Conservation (phyloP, 2,329 filamentous ascomycete species). For the Colletotrichum orbiculare region DNA sequence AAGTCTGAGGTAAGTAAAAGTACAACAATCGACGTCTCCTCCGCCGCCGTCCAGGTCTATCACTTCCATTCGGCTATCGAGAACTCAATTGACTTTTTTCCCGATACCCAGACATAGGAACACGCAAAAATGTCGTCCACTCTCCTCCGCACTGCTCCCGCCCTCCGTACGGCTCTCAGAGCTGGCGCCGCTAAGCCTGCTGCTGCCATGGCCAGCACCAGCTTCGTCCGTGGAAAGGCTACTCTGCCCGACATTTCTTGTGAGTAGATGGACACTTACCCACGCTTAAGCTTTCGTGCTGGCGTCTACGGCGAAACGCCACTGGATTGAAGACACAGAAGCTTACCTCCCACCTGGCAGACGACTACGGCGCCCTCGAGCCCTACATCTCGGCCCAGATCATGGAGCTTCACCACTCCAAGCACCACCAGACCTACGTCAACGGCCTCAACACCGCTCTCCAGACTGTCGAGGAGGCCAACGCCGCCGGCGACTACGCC, state of each 20-base stretch:
- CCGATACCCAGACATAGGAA: slow-evolving; percentile 27
- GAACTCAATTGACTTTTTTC: neutral
- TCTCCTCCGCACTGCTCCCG: slow-evolving; percentile 77
- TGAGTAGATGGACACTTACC: slow-evolving; percentile 45
- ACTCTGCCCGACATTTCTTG: slow-evolving; percentile 88
- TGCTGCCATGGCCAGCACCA: slow-evolving; percentile 76
- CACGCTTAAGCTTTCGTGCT: neutral
- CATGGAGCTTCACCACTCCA: slow-evolving; percentile 96
- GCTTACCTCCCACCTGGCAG: slow-evolving; percentile 58
- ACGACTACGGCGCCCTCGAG: slow-evolving; percentile 97
- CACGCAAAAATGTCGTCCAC: slow-evolving; percentile 74
- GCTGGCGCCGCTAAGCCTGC: slow-evolving; percentile 70
- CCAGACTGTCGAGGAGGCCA: slow-evolving; percentile 75
- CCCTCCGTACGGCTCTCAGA: slow-evolving; percentile 77
- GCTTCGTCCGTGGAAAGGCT: slow-evolving; percentile 87
- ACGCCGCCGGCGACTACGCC: slow-evolving; percentile 68
- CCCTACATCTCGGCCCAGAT: slow-evolving; percentile 85
- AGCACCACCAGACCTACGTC: slow-evolving; percentile 95
- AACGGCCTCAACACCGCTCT: slow-evolving; percentile 85
- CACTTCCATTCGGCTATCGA: too few species aligned
- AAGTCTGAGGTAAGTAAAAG: too few species aligned
- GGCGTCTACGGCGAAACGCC: neutral
- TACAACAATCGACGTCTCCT: too few species aligned
- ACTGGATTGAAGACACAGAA: neutral
- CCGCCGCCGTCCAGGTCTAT: too few species aligned